These are phyloP conservation scores for Atkinsonella hypoxylon DNA, from an alignment of 2,329 filamentous ascomycete genomes.

Conservation along the genomic window DNA sequence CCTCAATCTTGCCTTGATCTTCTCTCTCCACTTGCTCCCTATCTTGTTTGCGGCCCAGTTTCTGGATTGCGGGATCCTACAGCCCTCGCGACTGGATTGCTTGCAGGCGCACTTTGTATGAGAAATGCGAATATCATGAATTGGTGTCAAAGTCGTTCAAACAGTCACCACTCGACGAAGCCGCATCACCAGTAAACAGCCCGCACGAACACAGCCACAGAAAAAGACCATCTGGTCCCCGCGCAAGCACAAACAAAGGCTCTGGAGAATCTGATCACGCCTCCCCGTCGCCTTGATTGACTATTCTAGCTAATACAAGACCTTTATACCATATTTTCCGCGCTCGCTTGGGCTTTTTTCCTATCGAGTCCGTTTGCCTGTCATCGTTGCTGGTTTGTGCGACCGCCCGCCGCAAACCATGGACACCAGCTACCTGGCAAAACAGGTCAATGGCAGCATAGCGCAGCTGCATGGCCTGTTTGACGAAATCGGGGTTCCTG, in stretches of 20 bases:
- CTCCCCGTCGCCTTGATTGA: neutral
- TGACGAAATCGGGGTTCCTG: slow-evolving; percentile 93
- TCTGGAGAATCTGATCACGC: neutral
- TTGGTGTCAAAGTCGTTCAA: neutral
- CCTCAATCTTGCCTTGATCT: neutral
- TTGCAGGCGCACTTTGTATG: neutral
- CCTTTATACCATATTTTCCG: neutral
- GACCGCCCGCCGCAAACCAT: slow-evolving; percentile 31
- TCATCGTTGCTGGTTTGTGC: neutral
- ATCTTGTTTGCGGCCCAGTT: neutral
- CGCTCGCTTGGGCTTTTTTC: neutral
- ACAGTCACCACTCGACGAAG: neutral
- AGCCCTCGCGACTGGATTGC: neutral
- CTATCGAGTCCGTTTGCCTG: neutral
- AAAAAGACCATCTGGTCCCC: neutral
- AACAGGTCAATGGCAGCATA: slow-evolving; percentile 92
- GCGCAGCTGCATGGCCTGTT: slow-evolving; percentile 87
- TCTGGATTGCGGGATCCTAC: neutral
- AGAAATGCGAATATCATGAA: slow-evolving; percentile 3
- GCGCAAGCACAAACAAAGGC: neutral
- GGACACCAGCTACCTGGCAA: slow-evolving; percentile 85
- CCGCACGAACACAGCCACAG: neutral
- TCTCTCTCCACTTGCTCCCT: neutral
- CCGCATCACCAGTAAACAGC: neutral
- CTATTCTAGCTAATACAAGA: neutral